A percentile compares a stretch with the other conserved stretches of the same genome.
These are phyloP conservation scores for Reutealis trisperma DNA, from an alignment of 345 rosid species.

Conservation along the genomic window DNA sequence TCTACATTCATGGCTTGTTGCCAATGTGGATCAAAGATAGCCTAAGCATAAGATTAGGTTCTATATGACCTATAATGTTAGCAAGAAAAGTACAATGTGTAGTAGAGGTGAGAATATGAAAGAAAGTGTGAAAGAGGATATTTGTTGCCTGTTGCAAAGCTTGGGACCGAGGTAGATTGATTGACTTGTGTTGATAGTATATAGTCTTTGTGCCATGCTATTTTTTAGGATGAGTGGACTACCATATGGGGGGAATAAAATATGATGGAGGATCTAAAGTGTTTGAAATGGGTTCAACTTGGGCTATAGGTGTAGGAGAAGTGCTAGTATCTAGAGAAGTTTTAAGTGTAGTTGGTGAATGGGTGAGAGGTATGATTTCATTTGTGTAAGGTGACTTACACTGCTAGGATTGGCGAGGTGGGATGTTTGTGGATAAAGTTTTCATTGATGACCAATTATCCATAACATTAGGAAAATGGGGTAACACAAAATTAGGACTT, in stretches of 20 bases:
- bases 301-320: not conserved
- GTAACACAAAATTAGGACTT: no score
- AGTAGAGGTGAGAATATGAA: not conserved
- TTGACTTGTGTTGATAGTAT: not conserved
- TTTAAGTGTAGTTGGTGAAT: not conserved
- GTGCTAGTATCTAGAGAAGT: not conserved
- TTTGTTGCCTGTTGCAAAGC: no score
- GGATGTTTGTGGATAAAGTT: no score
- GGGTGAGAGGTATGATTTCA: no score
- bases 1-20: no score
- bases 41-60: not conserved
- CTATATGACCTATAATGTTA: not conserved
- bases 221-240: not conserved
- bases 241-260: not conserved
- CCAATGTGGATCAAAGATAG: not conserved
- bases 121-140: conserved; percentile 1
- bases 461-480: not conserved
- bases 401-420: no score
- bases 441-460: no score
- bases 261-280: not conserved
- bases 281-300: no score
- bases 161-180: not conserved
- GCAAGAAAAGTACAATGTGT: not conserved
- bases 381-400: no score
- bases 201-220: not conserved